Conservation (phyloP, 805 yeast species). For the Spathaspora arborariae region DNA sequence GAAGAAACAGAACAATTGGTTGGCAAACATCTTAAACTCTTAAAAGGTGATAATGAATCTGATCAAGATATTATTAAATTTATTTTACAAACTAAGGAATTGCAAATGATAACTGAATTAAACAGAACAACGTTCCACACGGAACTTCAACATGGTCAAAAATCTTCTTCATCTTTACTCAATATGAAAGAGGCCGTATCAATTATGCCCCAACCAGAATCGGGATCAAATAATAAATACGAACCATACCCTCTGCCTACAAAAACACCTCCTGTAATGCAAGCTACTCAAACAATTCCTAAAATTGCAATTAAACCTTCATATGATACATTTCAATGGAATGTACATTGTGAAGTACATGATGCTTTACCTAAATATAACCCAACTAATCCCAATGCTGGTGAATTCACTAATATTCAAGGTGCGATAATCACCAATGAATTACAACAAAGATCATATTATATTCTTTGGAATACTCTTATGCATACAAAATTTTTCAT, state of each 20-base stretch:
- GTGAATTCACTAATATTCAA: constrained; percentile 17
- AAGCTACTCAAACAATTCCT: constrained; percentile 18
- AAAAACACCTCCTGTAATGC: not conserved
- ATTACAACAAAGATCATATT: constrained; percentile 32
- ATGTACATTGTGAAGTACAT: constrained; percentile 5
- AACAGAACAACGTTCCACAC: constrained; percentile 30
- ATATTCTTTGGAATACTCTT: constrained; percentile 29
- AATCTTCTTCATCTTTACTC: constrained; percentile 21
- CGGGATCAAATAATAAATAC: not conserved
- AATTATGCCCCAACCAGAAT: constrained; percentile 14
- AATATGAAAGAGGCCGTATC: constrained; percentile 13
- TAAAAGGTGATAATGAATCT: constrained; percentile 17
- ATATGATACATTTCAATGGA: constrained; percentile 6
- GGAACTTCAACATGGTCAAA: constrained; percentile 27
- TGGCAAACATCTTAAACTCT: constrained; percentile 29
- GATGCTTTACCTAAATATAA: constrained; percentile 7
- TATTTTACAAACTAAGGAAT: constrained; percentile 32
- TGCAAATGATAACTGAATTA: constrained; percentile 34
- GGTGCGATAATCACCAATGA: constrained; percentile 41
- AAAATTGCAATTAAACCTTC: constrained; percentile 33
- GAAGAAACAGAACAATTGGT: constrained; percentile 1
- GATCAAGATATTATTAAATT: constrained; percentile 28
- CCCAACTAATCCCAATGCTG: constrained; percentile 4
- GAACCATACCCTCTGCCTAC: not conserved
- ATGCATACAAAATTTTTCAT: constrained; percentile 16